Base-by-base conservation (phyloP, 352 stramenopile genomes). In the Pythium catenulatum region DNA sequence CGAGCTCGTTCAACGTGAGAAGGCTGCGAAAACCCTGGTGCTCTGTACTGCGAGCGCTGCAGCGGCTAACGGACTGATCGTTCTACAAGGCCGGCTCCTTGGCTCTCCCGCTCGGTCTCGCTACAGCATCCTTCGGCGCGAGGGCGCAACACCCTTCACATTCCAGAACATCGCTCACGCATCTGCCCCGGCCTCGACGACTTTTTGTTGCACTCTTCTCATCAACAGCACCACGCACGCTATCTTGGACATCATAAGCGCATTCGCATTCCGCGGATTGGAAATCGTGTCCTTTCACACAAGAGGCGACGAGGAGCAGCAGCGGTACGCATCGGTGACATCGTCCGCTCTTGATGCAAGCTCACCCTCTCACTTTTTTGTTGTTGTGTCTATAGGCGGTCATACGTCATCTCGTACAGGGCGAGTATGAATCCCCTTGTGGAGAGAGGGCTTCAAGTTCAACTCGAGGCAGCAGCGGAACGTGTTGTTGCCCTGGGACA, bases 231-330 rank as follows among this genome's bases (percentile, higher is more conserved):
- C 32, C 17, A 41, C 7, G 30, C 30, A 23, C 21, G 69, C 69
- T 25, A 45, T 78, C 21, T 34, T 68, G 34, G 70, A 79, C 39
- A 43, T 79, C 17, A 52, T 79, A n/a, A 66, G 70, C 50, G 41
- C 30, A 41, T 79, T 79, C 48, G 50, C 37, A n/a, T 79, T 48
- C 34, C 48, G 70, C 5, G 41, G 52, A 6, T 36, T 79, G 14
- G 50, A 68, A 25, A 79, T 79, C 43, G 25, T 59, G 41, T 59
- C 41, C 5, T 45, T 75, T 11, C 32, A 75, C 43, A 73, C 34
- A 39, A 17, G 39, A 15, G 41, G 37, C 21, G 41, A 58, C 14
- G 65, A 56, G 6, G 65, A 34, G 13, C 32, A 69, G 4, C 32
- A 69, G 8, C 9, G 43, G 61, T 72, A 54, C 37, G 37, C 5